phyloP scores from a whole-genome alignment of 2,329 filamentous ascomycete genomes.

The Nigrograna mackinnonii region DNA sequence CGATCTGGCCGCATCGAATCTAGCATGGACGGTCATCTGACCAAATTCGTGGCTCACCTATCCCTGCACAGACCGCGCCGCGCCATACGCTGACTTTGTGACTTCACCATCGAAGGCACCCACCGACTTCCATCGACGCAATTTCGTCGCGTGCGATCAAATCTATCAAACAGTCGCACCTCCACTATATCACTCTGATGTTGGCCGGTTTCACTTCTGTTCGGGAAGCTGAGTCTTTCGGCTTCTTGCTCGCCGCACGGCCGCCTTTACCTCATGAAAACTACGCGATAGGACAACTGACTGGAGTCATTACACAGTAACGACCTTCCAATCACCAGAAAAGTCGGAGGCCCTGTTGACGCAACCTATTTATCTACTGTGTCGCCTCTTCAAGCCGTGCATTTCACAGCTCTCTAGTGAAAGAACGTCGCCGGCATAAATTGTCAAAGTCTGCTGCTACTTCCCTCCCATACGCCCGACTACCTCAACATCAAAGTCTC shows the following conservation, averaged over 20 bases:
- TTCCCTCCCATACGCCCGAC: too few relatives aligned
- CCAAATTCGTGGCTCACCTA: not conserved
- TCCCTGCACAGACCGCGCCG: not conserved
- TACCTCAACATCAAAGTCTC: too few relatives aligned
- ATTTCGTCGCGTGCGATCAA: not conserved
- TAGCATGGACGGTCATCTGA: constrained; percentile 3
- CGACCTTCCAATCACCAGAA: too few relatives aligned
- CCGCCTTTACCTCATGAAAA: constrained; percentile 1
- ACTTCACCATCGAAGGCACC: not conserved
- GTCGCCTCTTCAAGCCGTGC: too few relatives aligned
- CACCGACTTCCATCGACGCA: too few relatives aligned
- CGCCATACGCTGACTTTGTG: too few relatives aligned
- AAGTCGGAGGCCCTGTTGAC: too few relatives aligned
- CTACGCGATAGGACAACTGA: not conserved
- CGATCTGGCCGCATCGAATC: too few relatives aligned
- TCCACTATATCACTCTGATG: not conserved
- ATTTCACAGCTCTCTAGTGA: too few relatives aligned
- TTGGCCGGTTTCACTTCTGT: not conserved
- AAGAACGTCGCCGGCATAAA: too few relatives aligned
- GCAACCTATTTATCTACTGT: too few relatives aligned
- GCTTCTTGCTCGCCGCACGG: not conserved
- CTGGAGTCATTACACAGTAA: not conserved
- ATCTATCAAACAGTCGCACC: not conserved
- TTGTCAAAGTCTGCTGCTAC: too few relatives aligned
- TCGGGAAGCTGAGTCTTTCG: not conserved